These are phyloP conservation scores for Microstegium vimineum DNA, from an alignment of 176 grass and related monocot species.

Conservation along the genomic window DNA sequence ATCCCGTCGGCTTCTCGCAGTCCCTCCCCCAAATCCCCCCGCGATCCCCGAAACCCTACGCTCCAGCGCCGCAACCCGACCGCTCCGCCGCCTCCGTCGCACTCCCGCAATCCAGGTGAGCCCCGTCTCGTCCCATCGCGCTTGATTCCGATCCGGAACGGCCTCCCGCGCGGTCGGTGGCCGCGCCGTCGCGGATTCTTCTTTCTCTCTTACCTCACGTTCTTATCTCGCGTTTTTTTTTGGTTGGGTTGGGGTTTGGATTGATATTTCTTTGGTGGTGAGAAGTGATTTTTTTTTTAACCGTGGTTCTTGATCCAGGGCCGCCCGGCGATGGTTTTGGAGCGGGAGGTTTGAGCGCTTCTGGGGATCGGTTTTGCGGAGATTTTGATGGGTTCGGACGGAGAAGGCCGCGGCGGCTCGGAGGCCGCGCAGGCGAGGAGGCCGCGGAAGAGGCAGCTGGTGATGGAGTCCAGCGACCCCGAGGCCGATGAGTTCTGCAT, in stretches of 20 bases:
- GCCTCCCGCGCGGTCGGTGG: neutral
- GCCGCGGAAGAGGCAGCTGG: conserved; percentile 55
- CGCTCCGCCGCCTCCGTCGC: neutral
- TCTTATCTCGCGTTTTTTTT: neutral
- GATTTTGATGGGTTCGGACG: conserved; percentile 33
- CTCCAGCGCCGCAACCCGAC: conserved; percentile 9
- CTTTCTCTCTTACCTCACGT: neutral
- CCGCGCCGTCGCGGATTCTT: neutral
- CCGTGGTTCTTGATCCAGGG: conserved; percentile 24
- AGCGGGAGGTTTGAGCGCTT: conserved; percentile 20
- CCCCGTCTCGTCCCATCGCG: conserved; percentile 1
- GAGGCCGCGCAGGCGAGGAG: neutral
- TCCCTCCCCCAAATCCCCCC: neutral
- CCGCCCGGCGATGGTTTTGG: conserved; percentile 25
- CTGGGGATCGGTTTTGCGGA: neutral
- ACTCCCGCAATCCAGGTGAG: conserved; percentile 31
- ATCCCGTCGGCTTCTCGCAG: conserved; percentile 17
- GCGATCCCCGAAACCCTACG: conserved; percentile 45
- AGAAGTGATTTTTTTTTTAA: neutral
- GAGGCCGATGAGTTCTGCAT: conserved; percentile 54
- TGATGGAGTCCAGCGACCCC: conserved; percentile 60
- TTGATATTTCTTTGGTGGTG: neutral
- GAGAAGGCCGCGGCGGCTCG: conserved; percentile 2
- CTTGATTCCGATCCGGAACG: conserved; percentile 15
- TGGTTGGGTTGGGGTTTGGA: neutral